Conservation (phyloP, 2,329 filamentous ascomycete genomes). For the Trichoderma cornu-damae region DNA sequence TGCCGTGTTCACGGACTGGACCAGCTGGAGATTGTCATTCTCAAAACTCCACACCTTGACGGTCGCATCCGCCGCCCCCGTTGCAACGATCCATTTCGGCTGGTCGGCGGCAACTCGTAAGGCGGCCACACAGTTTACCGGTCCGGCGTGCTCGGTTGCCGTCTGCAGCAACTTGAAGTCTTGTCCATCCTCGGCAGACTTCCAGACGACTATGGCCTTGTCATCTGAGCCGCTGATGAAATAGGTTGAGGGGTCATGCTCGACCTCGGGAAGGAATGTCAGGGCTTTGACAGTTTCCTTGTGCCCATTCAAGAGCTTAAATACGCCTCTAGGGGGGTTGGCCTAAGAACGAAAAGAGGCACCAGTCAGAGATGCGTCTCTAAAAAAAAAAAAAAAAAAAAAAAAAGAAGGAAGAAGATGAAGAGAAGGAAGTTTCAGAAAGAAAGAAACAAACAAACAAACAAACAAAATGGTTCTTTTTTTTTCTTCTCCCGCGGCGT, state of each 20-base stretch:
- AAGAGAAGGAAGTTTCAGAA: no score
- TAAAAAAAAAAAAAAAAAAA: background rate
- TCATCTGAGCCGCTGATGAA: constrained; percentile 80
- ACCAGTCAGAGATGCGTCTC: background rate
- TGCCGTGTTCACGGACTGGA: constrained; percentile 66
- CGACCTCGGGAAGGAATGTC: constrained; percentile 60
- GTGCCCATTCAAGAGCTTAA: constrained; percentile 67
- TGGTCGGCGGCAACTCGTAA: constrained; percentile 29
- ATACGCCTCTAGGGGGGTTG: constrained; percentile 51
- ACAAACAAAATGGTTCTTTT: no score
- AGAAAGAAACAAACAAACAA: no score
- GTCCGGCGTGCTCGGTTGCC: constrained; percentile 59
- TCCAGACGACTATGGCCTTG: constrained; percentile 71
- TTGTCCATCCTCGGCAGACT: constrained; percentile 26
- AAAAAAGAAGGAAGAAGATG: no score
- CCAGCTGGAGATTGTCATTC: constrained; percentile 43
- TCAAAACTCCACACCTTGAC: constrained; percentile 65
- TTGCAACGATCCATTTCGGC: constrained; percentile 55
- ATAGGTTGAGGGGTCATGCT: constrained; percentile 45
- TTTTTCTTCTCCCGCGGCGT: no score
- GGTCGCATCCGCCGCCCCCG: constrained; percentile 75
- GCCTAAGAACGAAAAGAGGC: constrained; percentile 28
- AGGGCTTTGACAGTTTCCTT: constrained; percentile 76
- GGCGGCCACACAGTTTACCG: constrained; percentile 64
- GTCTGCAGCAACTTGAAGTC: constrained; percentile 46